phyloP scores from a whole-genome alignment of 192 early-diverging fungal genomes.

The Entophlyctis helioformis region DNA sequence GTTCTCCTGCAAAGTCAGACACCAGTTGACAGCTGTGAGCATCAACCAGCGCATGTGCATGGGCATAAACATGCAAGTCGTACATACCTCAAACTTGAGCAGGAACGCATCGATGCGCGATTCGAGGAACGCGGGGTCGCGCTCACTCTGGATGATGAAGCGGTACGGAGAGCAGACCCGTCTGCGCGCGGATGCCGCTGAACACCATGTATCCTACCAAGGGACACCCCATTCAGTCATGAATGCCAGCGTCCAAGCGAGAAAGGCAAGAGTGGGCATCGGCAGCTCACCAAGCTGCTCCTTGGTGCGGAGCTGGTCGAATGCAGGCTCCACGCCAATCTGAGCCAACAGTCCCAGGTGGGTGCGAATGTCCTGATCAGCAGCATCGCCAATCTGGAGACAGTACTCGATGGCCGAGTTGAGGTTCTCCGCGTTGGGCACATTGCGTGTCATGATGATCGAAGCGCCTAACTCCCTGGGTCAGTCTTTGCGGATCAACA shows the following conservation, averaged over 20 bases:
- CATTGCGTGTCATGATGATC: slow-evolving; percentile 29
- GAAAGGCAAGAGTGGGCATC: not conserved
- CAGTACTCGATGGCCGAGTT: slow-evolving; percentile 85
- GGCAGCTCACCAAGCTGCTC: slow-evolving; percentile 27
- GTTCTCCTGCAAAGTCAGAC: slow-evolving; percentile 8
- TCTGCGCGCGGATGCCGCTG: slow-evolving; percentile 57
- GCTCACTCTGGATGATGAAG: slow-evolving; percentile 80
- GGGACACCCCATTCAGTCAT: too few relatives aligned
- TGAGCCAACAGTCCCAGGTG: slow-evolving; percentile 62
- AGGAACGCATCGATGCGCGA: slow-evolving; percentile 71
- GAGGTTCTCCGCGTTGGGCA: slow-evolving; percentile 67
- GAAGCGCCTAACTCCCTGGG: slow-evolving; percentile 28
- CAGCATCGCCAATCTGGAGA: slow-evolving; percentile 64
- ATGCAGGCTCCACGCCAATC: slow-evolving; percentile 79
- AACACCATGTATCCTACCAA: slow-evolving; percentile 51
- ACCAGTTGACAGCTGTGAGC: not conserved
- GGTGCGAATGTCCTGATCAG: slow-evolving; percentile 50
- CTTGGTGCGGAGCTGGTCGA: slow-evolving; percentile 89
- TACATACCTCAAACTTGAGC: slow-evolving; percentile 17
- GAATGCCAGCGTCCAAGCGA: too few relatives aligned
- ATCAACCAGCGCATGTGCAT: not conserved
- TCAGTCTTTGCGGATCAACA: too few relatives aligned
- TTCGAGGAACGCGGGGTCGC: slow-evolving; percentile 68
- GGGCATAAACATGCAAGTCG: not conserved
- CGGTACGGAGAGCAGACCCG: slow-evolving; percentile 65